Conservation (phyloP, 116 monocot genomes). For the Phalaenopsis hybrid region DNA sequence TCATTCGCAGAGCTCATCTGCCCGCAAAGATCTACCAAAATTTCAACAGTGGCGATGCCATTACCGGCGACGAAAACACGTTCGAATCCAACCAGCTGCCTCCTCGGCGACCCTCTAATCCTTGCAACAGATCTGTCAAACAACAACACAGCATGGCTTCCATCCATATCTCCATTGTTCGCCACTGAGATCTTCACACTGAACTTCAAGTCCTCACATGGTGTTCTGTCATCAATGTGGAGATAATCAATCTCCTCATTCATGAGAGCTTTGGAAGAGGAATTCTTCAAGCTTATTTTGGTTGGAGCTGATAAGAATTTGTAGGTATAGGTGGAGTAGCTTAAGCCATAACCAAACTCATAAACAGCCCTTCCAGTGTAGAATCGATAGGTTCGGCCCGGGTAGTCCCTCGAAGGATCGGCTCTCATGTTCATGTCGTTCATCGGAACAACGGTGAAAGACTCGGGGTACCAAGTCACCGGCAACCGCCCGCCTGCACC, state of each 20-base stretch:
- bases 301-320: conserved; percentile 46
- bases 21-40: conserved; percentile 65
- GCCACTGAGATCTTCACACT: conserved; percentile 30
- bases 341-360: conserved; percentile 75
- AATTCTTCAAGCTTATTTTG: conserved; percentile 21
- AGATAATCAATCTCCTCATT: conserved; percentile 20
- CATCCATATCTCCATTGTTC: conserved; percentile 57
- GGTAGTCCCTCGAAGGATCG: conserved; percentile 68
- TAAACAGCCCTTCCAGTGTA: conserved; percentile 73
- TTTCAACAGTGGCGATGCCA: conserved; percentile 18
- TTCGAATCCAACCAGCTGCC: conserved; percentile 78
- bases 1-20: conserved; percentile 58
- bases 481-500: conserved; percentile 65
- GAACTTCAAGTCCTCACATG: conserved; percentile 52
- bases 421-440: conserved; percentile 89
- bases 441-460: conserved; percentile 83
- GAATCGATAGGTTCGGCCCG: conserved; percentile 85
- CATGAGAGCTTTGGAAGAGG: conserved; percentile 4
- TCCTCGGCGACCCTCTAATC: conserved; percentile 35
- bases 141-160: conserved; percentile 53
- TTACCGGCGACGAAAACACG: conserved; percentile 25
- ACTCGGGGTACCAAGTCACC: conserved; percentile 91
- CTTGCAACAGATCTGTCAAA: conserved; percentile 27
- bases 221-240: conserved; percentile 32
- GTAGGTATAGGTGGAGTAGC: conserved; percentile 60